Base-by-base conservation (phyloP, 2,329 filamentous ascomycete species). In the Escovopsis weberi region DNA sequence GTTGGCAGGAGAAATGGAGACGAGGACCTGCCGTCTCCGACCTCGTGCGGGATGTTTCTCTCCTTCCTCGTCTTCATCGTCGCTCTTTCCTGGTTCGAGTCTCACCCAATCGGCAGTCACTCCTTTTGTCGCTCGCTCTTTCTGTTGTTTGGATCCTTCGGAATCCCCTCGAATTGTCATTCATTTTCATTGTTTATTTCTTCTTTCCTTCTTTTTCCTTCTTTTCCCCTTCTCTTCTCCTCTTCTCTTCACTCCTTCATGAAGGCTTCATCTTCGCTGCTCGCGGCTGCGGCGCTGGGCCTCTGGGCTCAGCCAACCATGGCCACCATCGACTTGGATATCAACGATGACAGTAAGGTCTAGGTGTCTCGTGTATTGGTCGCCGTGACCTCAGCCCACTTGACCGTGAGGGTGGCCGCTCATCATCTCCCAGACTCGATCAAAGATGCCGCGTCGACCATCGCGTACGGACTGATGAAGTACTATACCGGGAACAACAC, bases 401-500 rank as follows among this genome's bases (percentile, higher is more conserved):
- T 9, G 8, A 6, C 11, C 28, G 28, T 9, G 28, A 32, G 18
- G 18, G 9, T 11, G 23, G 35, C 18, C 23, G n/a, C 35, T 37
- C 35, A 37, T 23, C 35, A 23, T 33, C 34, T n/a, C n/a, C 7
- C 33, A 75, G 71, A 60, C 39, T 74, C 72, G 0, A 54, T 76
- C 42, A 73, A 70, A 46, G 54, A 60, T 8, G 67, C 67, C 1
- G 68, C 70, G 2, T 56, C 57, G 40, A 69, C 65, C 15, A 62
- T 70, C 43, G 69, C 68, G 26, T 69, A 58, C 42, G 67, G 65
- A 19, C 47, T 72, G 41, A 59, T 70, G 52, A 67, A 62, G 36
- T 74, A 61, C 51, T 74, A 74, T 50, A 69, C 66, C 1, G 74
- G 74, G 44, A 76, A 77, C 58, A 69, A 73, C 50, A 75, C 74